Conservation (phyloP, 108 stramenopile species). For the Nitzschia sp. region DNA sequence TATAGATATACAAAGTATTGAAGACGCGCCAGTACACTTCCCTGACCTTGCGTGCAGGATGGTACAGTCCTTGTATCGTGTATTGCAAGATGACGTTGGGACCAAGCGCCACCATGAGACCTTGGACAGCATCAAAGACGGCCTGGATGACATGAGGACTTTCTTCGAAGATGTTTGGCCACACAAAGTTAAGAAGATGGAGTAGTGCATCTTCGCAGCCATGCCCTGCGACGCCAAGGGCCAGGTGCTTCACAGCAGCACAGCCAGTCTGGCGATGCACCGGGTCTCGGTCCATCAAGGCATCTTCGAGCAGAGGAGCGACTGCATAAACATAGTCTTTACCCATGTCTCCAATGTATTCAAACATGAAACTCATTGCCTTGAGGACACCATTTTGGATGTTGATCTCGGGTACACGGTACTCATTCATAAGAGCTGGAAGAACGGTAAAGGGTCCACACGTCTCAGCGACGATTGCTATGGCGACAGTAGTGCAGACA, state of each 20-base stretch:
- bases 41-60: conserved; percentile 97
- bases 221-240: conserved; percentile 94
- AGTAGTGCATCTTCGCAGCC: conserved; percentile 98
- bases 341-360: conserved; percentile 99
- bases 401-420: conserved; percentile 97
- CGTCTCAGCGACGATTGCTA: conserved; percentile 99
- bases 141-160: conserved; percentile 97
- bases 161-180: conserved; percentile 99
- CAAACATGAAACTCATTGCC: conserved; percentile 98
- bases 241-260: conserved; percentile 96
- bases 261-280: conserved; percentile 99
- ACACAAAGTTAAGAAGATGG: conserved; percentile 97
- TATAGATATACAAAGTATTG: conserved; percentile 98
- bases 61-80: conserved; percentile 95
- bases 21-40: conserved; percentile 99
- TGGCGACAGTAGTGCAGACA: conserved; percentile 99
- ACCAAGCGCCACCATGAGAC: conserved; percentile 94
- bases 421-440: conserved; percentile 99
- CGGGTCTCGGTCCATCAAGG: conserved; percentile 98
- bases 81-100: conserved; percentile 90
- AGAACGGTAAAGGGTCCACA: conserved; percentile 99
- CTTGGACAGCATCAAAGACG: conserved; percentile 98
- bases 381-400: conserved; percentile 99
- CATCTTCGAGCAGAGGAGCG: conserved; percentile 95
- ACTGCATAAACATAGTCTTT: conserved; percentile 99